Evolutionary conservation across 2,329 filamentous ascomycete genomes (phyloP).

Genomic region (Aspergillus sp.): DNA sequence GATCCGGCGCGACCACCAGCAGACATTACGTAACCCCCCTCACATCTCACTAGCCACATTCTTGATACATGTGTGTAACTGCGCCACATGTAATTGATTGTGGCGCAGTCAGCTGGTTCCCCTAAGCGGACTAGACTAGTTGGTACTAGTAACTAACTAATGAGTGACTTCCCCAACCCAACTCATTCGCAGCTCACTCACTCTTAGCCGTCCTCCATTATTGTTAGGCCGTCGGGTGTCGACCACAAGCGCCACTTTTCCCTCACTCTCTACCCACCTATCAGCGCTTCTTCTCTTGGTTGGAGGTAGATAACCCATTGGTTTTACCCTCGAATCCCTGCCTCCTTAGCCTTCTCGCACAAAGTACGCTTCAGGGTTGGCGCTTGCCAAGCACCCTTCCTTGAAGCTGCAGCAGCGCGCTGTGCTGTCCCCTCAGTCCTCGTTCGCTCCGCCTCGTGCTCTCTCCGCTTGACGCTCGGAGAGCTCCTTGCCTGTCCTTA

Average conservation of each 20-base stretch:
- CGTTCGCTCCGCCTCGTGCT: conserved; percentile 22
- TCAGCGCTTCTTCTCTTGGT: not conserved
- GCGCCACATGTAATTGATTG: not conserved
- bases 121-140: too few relatives aligned
- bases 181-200: not conserved
- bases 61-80: too few relatives aligned
- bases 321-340: not conserved
- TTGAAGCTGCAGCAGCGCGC: conserved; percentile 28
- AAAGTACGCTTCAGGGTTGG: conserved; percentile 28
- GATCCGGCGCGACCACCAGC: not conserved
- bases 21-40: conserved; percentile 1
- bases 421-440: conserved; percentile 22
- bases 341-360: conserved; percentile 1
- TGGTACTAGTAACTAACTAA: too few relatives aligned
- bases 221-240: conserved; percentile 10
- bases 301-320: conserved; percentile 7
- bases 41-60: conserved; percentile 5
- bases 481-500: conserved; percentile 24
- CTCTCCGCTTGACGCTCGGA: conserved; percentile 20
- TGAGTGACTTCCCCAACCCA: not conserved
- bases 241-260: conserved; percentile 4
- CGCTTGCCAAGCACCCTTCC: conserved; percentile 29
- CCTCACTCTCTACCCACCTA: not conserved
- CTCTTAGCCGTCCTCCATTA: not conserved
- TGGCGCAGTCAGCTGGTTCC: not conserved